Evolutionary conservation across 1,284 basidiomycete genomes (phyloP), one percentile per base, ranked within the genome.

Genomic region (Ustilago curta): DNA sequence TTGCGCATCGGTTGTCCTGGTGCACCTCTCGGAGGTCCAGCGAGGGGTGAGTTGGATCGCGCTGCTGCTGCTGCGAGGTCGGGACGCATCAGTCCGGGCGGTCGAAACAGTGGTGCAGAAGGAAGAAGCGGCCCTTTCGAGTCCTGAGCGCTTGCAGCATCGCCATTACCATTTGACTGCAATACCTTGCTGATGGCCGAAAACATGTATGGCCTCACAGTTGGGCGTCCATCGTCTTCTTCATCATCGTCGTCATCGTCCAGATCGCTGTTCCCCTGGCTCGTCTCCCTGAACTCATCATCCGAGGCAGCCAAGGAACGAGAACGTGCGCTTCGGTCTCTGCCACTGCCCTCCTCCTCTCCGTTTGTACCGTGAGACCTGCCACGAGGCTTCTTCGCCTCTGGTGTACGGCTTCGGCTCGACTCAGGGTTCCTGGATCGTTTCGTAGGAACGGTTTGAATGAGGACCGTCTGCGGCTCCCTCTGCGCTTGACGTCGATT

Each of bases 1-100:
- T 76, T 82, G 25, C 82, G 78, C 59, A 79, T 79, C 6, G 82
- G 82, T 58, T 78, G 79, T 11, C 81, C 80, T 23, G 68, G 62
- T 9, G 59, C 39, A 14, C 65, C 73, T 21, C 69, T 58, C 19
- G 70, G 76, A 16, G 79, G 76, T 35, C 74, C 78, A 19, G 77
- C 72, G 2, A 78, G 55, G 11, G 76, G 76, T 23, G 78, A 79
- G 31, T 66, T 65, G 45, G 68, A 63, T 32, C 73, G 65, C 40
- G 73, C 71, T 25, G 68, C 71, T 19, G 43, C 67, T 40, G 59
- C 68, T n/a, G 59, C 59, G n/a, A 67, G 64, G 40, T 68, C 69
- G 18, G 67, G 61, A 7, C 70, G 62, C 23, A 68, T 35, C 42
- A 65, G 39, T 23, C 50, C 68, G 4, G 59, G 70, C 8, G 67